phyloP scores from a whole-genome alignment of 345 rosid species.

The Acer negundo region DNA sequence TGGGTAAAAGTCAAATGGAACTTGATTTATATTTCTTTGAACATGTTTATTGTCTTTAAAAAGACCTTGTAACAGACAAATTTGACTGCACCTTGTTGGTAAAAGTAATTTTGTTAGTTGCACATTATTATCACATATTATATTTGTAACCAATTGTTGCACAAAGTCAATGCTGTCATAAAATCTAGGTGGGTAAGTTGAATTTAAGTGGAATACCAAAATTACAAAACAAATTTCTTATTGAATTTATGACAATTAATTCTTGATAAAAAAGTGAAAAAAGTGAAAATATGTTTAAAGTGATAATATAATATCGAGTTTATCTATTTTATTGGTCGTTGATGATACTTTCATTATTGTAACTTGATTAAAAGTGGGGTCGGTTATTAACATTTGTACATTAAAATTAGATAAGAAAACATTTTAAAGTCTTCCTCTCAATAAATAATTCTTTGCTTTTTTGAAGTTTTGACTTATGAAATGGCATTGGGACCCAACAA shows the following conservation, averaged over 20 bases:
- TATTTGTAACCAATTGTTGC: not conserved
- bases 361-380: slow-evolving; percentile 4
- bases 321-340: too few relatives aligned
- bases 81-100: too few relatives aligned
- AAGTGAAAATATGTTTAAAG: too few relatives aligned
- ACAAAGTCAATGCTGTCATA: not conserved
- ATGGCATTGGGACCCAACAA: not conserved
- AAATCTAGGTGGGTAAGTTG: not conserved
- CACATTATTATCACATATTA: not conserved
- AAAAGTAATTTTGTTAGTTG: too few relatives aligned
- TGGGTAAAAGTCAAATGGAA: too few relatives aligned
- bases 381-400: not conserved
- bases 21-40: too few relatives aligned
- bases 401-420: not conserved
- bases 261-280: too few relatives aligned
- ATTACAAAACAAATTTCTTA: too few relatives aligned
- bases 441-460: not conserved
- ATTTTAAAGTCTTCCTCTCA: not conserved
- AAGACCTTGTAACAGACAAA: too few relatives aligned
- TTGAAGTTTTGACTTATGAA: not conserved
- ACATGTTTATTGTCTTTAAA: too few relatives aligned
- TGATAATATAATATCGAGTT: too few relatives aligned
- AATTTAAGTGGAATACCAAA: not conserved
- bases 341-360: not conserved
- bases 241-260: too few relatives aligned